phyloP scores from a whole-genome alignment of 2,329 filamentous ascomycete species.

The Tolypocladium pustulatum region DNA sequence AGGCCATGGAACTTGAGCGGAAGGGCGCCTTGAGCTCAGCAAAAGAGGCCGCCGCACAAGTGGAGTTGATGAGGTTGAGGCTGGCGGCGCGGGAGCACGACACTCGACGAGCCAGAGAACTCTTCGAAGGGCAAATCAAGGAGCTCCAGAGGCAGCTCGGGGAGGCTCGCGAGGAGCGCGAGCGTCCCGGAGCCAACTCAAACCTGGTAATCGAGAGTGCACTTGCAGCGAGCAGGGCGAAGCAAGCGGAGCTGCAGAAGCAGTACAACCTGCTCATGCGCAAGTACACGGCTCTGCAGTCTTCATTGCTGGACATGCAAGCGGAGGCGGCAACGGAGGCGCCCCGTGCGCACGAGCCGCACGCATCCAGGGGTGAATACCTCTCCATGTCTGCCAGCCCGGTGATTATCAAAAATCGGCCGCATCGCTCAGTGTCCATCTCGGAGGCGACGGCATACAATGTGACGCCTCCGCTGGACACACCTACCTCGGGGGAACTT shows the following conservation, averaged over 20 bases:
- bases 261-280: slow-evolving; percentile 38
- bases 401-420: slow-evolving; percentile 23
- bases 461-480: slow-evolving; percentile 29
- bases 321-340: slow-evolving; percentile 13
- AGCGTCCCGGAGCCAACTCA: slow-evolving; percentile 14
- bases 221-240: slow-evolving; percentile 40
- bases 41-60: slow-evolving; percentile 45
- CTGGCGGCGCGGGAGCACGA: slow-evolving; percentile 41
- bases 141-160: slow-evolving; percentile 34
- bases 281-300: slow-evolving; percentile 43
- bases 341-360: not conserved
- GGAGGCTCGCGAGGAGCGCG: slow-evolving; percentile 21
- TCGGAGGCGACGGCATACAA: slow-evolving; percentile 32
- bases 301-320: slow-evolving; percentile 36
- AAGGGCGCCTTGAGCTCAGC: slow-evolving; percentile 46
- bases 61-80: slow-evolving; percentile 48
- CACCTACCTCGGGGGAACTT: slow-evolving; percentile 16
- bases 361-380: slow-evolving; percentile 19
- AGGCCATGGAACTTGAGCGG: slow-evolving; percentile 52
- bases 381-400: slow-evolving; percentile 27
- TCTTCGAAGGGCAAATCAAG: slow-evolving; percentile 39
- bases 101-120: slow-evolving; percentile 27
- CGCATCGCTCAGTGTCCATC: slow-evolving; percentile 33
- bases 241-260: slow-evolving; percentile 42
- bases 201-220: slow-evolving; percentile 31